Conservation (phyloP, 2,329 filamentous ascomycete species). For the Neofusicoccum cordaticola region DNA sequence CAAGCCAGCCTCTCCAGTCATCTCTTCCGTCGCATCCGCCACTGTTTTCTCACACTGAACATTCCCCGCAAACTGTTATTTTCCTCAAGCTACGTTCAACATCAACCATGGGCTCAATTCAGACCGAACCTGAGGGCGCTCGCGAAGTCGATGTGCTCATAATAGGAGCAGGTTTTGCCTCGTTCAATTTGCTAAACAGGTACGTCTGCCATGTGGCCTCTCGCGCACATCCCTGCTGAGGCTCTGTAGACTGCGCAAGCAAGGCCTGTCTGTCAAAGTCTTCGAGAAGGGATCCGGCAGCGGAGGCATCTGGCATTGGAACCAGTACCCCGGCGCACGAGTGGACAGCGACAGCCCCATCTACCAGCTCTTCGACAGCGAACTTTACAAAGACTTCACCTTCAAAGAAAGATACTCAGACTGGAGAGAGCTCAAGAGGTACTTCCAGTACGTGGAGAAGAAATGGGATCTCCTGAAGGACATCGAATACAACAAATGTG, state of each 20-base stretch:
- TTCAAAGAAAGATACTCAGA: constrained; percentile 24
- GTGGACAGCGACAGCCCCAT: constrained; percentile 31
- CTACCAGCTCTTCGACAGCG: constrained; percentile 31
- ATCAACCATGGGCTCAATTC: neutral
- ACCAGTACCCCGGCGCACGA: constrained; percentile 32
- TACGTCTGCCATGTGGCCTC: neutral
- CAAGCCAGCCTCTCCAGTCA: neutral
- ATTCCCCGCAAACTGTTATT: too few relatives aligned
- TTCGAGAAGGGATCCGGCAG: constrained; percentile 28
- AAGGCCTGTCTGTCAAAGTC: constrained; percentile 23
- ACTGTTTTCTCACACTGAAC: neutral
- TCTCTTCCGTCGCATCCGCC: neutral
- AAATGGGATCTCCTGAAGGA: constrained; percentile 25
- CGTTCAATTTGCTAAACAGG: constrained; percentile 22
- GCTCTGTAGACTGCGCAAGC: constrained; percentile 23
- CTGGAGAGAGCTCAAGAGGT: constrained; percentile 26
- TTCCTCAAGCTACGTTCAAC: too few relatives aligned
- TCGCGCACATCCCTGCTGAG: neutral
- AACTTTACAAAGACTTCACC: constrained; percentile 26
- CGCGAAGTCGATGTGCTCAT: constrained; percentile 24
- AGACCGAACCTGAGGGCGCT: neutral
- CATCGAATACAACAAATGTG: constrained; percentile 41
- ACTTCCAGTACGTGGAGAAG: constrained; percentile 28
- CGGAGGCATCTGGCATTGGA: constrained; percentile 38
- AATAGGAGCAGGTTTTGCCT: constrained; percentile 29